Conservation (phyloP, 192 early-diverging fungal genomes). For the Oehlia diaphana region DNA sequence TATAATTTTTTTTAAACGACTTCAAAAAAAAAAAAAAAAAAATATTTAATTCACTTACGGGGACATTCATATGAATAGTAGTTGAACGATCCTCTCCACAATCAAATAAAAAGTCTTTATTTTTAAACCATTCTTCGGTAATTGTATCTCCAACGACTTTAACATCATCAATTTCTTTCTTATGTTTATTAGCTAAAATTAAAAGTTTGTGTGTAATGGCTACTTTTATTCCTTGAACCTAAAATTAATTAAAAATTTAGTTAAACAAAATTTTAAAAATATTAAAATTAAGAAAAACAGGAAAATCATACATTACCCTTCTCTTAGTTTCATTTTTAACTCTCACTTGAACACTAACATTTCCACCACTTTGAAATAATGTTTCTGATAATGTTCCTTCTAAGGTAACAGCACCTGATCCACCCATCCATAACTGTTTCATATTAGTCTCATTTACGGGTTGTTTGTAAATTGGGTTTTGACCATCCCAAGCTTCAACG, state of each 20-base stretch:
- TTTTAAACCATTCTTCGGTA: constrained; percentile 51
- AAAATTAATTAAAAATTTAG: background rate
- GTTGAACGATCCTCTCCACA: constrained; percentile 55
- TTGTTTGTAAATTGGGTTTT: constrained; percentile 41
- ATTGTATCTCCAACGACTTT: constrained; percentile 49
- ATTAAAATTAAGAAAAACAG: background rate
- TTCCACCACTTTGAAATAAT: constrained; percentile 43
- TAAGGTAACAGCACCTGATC: constrained; percentile 36
- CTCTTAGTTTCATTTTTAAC: constrained; percentile 51
- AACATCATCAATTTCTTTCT: constrained; percentile 40
- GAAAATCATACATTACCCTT: constrained; percentile 35
- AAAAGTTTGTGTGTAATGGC: constrained; percentile 46
- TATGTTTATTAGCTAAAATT: constrained; percentile 50
- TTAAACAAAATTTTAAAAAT: background rate
- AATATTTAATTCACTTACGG: constrained; percentile 31
- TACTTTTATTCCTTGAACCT: constrained; percentile 59
- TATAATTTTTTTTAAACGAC: background rate
- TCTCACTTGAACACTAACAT: constrained; percentile 44
- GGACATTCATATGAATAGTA: constrained; percentile 56
- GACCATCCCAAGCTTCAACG: constrained; percentile 52
- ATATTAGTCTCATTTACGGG: constrained; percentile 39
- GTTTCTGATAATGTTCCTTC: constrained; percentile 39
- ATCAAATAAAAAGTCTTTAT: constrained; percentile 58
- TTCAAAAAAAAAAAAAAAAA: background rate
- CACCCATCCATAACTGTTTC: constrained; percentile 47